Evolutionary conservation across 768 basidiomycete species (phyloP), one percentile per base, ranked within the genome.

Genomic region (Termitomyces sp.): DNA sequence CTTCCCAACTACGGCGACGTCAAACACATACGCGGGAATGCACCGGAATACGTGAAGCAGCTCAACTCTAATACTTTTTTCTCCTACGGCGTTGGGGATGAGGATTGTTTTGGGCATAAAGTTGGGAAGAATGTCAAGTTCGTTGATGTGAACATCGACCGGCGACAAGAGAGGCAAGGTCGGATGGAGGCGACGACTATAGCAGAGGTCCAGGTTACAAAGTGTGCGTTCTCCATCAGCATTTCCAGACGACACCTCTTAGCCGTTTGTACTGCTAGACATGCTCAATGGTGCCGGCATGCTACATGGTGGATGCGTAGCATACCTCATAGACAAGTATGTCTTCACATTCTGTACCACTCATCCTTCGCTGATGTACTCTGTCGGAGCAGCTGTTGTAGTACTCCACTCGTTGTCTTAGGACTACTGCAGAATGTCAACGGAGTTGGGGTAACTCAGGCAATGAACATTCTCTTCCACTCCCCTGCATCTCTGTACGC

Each of bases 201-300:
- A 8, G 82, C 84, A 3, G 88, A 89, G 65, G 72, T 88, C 10
- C 69, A 76, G 48, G 83, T 87, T 46, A 76, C 78, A 51, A 84
- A 84, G 73, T 76, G 86, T 84, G 66, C 31, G 83, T 67, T 28
- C 62, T 49, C 42, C 47, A 45, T 52, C 3, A 19, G 30, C 31
- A 30, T 47, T 38, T 50, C 38, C 50, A 30, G 46, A 28, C 46
- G 42, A 52, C 56, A 23, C 53, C 57, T 48, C 58, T 55, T 23
- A 41, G 23, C 21, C 26, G 19, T 40, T 33, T 26, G 33, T 56
- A 33, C 31, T 38, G 46, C 38, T 59, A 86, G 87, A 79, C 55
- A 87, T 88, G 85, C 72, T 89, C 33, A 90, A 89, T 62, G 87
- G 87, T 12, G 85, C 85, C 26, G 84, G 84, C 1, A 86, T 87